phyloP scores from a whole-genome alignment of 164 flowering plant genomes.

The Kingdonia uniflora region DNA sequence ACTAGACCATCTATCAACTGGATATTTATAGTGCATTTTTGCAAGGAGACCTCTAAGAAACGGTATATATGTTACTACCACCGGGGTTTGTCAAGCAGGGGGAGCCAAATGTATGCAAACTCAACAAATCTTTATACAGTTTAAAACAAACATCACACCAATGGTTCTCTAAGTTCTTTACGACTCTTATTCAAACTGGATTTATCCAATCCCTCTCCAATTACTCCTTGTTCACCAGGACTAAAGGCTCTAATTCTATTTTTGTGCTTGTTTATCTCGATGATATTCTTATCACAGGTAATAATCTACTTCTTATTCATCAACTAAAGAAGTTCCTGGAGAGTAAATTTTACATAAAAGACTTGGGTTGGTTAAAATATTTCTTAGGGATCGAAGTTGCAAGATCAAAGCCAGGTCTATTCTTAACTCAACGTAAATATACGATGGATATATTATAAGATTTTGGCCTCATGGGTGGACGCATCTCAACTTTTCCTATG shows the following conservation, averaged over 20 bases:
- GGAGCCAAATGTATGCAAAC: not conserved
- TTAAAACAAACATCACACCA: constrained; percentile 1
- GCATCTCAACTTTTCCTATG: not conserved
- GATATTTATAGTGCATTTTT: not conserved
- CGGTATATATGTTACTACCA: not conserved
- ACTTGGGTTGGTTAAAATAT: not conserved
- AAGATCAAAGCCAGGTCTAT: not conserved
- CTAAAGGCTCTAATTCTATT: not conserved
- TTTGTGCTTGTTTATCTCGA: not conserved
- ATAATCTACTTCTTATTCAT: not conserved
- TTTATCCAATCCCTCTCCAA: not conserved
- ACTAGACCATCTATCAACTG: not conserved
- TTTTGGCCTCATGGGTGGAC: not conserved
- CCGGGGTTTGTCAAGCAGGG: not conserved
- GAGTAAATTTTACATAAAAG: not conserved
- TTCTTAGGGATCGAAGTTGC: not conserved
- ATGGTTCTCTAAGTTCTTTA: constrained; percentile 1
- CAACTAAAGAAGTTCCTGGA: not conserved
- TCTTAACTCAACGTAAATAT: not conserved
- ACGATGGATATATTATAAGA: not conserved
- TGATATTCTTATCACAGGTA: not conserved
- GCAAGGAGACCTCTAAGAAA: not conserved
- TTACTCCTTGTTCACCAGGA: not conserved
- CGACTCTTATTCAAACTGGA: not conserved
- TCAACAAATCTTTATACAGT: not conserved